Evolutionary conservation across 108 stramenopile species (phyloP).

Genomic region (Licmophora abbreviata): DNA sequence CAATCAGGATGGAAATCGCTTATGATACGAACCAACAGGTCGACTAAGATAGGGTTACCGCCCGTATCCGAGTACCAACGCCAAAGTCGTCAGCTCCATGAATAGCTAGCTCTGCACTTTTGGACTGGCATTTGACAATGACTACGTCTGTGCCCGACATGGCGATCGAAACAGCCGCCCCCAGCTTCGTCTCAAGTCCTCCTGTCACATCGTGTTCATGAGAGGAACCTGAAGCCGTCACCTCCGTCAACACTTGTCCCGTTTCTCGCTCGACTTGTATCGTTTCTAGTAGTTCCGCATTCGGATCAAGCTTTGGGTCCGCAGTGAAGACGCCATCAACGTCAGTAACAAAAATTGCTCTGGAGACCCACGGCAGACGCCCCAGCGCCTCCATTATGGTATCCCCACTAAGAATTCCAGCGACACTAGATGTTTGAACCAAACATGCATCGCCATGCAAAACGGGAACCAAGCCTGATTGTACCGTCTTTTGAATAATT

Average conservation of each 20-base stretch:
- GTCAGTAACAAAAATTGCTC: constrained; percentile 66
- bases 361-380: constrained; percentile 7
- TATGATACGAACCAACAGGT: too few species aligned
- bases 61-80: too few species aligned
- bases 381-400: constrained; percentile 47
- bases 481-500: constrained; percentile 17
- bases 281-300: constrained; percentile 34
- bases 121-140: constrained; percentile 41
- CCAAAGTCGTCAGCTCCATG: not conserved
- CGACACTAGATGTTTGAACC: constrained; percentile 33
- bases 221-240: constrained; percentile 48
- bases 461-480: constrained; percentile 66
- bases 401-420: constrained; percentile 66
- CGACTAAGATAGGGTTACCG: too few species aligned
- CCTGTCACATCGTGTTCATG: constrained; percentile 83
- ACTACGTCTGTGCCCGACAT: constrained; percentile 37
- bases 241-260: constrained; percentile 15
- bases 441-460: constrained; percentile 81
- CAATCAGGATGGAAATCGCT: too few species aligned
- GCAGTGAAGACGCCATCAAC: constrained; percentile 63
- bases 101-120: constrained; percentile 29
- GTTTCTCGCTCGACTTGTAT: constrained; percentile 30
- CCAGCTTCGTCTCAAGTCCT: constrained; percentile 59
- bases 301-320: constrained; percentile 41
- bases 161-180: constrained; percentile 43